Base-by-base conservation (phyloP, 352 stramenopile species). In the Globisporangium megalacanthum region DNA sequence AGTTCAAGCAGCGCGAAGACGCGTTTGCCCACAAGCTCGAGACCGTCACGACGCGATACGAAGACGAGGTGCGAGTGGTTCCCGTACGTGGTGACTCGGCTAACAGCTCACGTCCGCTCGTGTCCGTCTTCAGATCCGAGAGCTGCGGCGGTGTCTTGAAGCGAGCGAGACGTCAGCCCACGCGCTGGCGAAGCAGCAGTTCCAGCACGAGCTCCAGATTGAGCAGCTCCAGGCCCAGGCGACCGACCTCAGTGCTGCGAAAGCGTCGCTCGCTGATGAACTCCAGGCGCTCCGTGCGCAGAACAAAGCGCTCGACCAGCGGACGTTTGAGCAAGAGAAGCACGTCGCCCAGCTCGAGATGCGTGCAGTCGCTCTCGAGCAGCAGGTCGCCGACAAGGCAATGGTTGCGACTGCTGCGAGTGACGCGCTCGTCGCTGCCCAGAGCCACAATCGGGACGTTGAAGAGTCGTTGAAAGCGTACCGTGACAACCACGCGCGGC, bases 401-500 rank as follows among this genome's bases (percentile, higher is more conserved):
- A 70, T 86, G 7, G 75, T 91, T 25, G 75, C 89, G 22, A 60
- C 64, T 7, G 92, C 92, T 56, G 93, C 78, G n/a, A 74, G 68
- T 4, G 79, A 89, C 37, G 60, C 93, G 11, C 59, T 94, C 0
- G 64, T 92, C 46, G 68, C 76, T 11, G 77, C 84, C 3, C 80
- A 89, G 49, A 31, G 65, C 8, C 82, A 92, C 54, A 93, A 88
- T 62, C 79, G 88, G 51, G 80, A 93, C 51, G 71, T 95, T 15
- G 88, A 96, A 48, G 84, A 95, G 8, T 92, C 86, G 20, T 59
- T 95, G 22, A 86, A 89, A 46, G 79, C 92, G 77, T 96, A 96
- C 61, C 86, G 89, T 15, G 81, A 91, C 52, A 94, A 94, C 52
- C 80, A 93, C 56, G 68, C 68, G 31, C 84, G 72, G 0, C 67